Evolutionary conservation across 129 eudicot genomes (phyloP), one percentile per base, ranked within the genome.

Genomic region (Ambrosia artemisiifolia): DNA sequence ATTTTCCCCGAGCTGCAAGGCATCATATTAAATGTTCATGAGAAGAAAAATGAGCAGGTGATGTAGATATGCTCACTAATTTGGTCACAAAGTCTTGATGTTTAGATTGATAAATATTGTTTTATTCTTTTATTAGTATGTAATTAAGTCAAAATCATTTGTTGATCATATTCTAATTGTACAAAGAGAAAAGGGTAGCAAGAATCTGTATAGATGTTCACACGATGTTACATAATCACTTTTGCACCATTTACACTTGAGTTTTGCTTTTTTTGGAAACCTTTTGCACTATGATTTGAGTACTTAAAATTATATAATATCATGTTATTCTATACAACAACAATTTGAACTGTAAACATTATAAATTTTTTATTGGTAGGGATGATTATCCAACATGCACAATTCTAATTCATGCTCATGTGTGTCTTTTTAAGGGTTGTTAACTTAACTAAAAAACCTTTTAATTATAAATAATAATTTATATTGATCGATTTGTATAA

Each of bases 1-100:
- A 55, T 90, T 28, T 94, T 94, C 66, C 99, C 99, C 0, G 99
- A 94, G 85, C 72, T 94, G 62, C 86, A 84, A 70, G 94, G 86
- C 9, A 35, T 88, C 46, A 77, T 90, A 72, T 47, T 61, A 59
- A 94, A 94, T 67, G 74, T 90, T 46, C 99, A 90, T 56, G 81
- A 83, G 73, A 84, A 85, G 83, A 65, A 44, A 43, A 38, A 63
- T 53, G 59, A 40, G 4, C 51, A 20, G 11, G 34, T 5, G 7
- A 24, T 63, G 60, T 78, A 78, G 73, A 42, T 60, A 6, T 69
- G 61, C 47, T 13, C 51, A 17, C 18, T 28, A 40, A 6, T 14
- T 69, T 49, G 34, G 33, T 68, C 49, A 20, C 51, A 46, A 71
- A 63, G 51, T 78, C 53, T 75, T 53, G 43, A 53, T 54, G 65